Evolutionary conservation across 164 flowering plant species (phyloP).

Genomic region (Macadamia tetraphylla): DNA sequence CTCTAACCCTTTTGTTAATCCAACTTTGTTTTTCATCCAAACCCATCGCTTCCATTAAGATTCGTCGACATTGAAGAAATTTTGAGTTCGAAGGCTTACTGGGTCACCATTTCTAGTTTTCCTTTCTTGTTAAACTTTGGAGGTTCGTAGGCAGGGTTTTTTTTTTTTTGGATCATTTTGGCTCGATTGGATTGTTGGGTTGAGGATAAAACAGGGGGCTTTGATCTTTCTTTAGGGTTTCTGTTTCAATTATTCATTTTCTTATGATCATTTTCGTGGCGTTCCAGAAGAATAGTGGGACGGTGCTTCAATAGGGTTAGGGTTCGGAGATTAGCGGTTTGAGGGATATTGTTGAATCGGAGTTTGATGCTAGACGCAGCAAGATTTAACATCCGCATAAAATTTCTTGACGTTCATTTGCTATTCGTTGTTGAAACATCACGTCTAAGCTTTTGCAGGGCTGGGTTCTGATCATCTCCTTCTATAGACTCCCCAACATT

Average conservation of each 20-base stretch:
- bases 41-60: neutral
- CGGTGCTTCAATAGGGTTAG: neutral
- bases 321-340: neutral
- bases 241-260: neutral
- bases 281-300: neutral
- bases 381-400: neutral
- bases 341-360: neutral
- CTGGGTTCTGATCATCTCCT: too few species aligned
- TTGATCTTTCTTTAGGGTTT: constrained; percentile 5
- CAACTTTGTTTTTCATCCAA: constrained; percentile 1
- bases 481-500: too few species aligned
- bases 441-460: neutral
- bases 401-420: too few species aligned
- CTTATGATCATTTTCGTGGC: neutral
- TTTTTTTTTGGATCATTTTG: neutral
- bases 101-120: neutral
- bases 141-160: neutral
- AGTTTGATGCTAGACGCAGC: neutral
- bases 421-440: neutral
- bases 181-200: neutral
- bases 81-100: neutral
- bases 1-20: neutral
- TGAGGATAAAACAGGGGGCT: neutral
- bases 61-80: constrained; percentile 11
- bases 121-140: neutral